Conservation (phyloP, 176 grass and related monocot species). For the Triticum urartu region DNA sequence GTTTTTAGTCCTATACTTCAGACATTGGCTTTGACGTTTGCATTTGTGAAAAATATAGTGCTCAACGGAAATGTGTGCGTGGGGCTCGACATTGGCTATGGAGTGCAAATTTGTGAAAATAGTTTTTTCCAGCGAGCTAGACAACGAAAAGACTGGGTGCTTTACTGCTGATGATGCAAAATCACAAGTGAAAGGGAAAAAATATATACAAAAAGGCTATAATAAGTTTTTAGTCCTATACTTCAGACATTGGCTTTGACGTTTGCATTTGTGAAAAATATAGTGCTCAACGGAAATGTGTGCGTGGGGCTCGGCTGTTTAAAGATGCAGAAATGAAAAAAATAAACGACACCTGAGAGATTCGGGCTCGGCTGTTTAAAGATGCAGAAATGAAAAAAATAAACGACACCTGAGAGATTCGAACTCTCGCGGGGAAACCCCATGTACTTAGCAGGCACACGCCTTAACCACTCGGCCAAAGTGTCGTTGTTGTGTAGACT, state of each 20-base stretch:
- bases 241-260: no score
- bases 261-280: no score
- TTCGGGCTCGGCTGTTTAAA: neutral
- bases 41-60: no score
- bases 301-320: neutral
- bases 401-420: slow-evolving; percentile 87
- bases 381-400: neutral
- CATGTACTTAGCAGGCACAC: slow-evolving; percentile 99
- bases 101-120: no score
- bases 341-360: neutral
- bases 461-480: slow-evolving; percentile 99
- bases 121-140: no score
- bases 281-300: no score
- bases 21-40: no score
- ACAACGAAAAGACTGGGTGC: neutral
- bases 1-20: no score
- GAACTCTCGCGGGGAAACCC: slow-evolving; percentile 99
- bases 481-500: slow-evolving; percentile 20
- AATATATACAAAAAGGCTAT: no score
- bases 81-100: neutral
- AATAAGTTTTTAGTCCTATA: no score
- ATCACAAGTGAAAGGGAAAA: neutral
- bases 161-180: no score
- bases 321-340: neutral
- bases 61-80: no score